Conservation (phyloP, 2,329 filamentous ascomycete species). For the Penicillium oxalicum region DNA sequence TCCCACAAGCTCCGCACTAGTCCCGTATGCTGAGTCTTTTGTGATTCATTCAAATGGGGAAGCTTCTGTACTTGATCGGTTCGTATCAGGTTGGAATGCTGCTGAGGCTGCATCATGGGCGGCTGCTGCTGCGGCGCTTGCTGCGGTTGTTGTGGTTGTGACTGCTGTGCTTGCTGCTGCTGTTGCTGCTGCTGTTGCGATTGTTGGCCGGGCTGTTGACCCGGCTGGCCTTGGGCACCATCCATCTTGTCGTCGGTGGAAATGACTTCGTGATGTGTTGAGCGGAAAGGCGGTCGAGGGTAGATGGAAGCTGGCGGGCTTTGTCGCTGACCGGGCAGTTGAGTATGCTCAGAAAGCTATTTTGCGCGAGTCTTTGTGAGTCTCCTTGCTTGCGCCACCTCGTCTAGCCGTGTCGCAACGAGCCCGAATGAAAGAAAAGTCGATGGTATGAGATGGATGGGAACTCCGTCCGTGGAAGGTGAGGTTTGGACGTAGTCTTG, state of each 20-base stretch:
- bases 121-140: background rate
- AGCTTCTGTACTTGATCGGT: conserved; percentile 50
- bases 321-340: too few relatives aligned
- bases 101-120: conserved; percentile 31
- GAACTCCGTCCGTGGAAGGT: background rate
- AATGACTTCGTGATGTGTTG: background rate
- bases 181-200: conserved; percentile 19
- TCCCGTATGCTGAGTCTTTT: conserved; percentile 52
- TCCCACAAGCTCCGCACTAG: conserved; percentile 52
- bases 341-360: too few relatives aligned
- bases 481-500: conserved; percentile 10
- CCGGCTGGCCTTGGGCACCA: conserved; percentile 25
- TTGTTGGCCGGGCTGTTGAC: conserved; percentile 12
- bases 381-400: background rate
- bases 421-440: background rate
- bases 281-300: background rate
- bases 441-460: background rate
- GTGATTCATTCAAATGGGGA: conserved; percentile 48
- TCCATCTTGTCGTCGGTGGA: conserved; percentile 25
- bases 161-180: conserved; percentile 17
- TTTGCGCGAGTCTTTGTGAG: too few relatives aligned
- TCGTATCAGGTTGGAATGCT: conserved; percentile 45
- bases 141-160: too few relatives aligned
- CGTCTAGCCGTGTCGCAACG: background rate
- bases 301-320: background rate